Evolutionary conservation across 805 yeast species (phyloP).

Genomic region (Yarrowia sp.): DNA sequence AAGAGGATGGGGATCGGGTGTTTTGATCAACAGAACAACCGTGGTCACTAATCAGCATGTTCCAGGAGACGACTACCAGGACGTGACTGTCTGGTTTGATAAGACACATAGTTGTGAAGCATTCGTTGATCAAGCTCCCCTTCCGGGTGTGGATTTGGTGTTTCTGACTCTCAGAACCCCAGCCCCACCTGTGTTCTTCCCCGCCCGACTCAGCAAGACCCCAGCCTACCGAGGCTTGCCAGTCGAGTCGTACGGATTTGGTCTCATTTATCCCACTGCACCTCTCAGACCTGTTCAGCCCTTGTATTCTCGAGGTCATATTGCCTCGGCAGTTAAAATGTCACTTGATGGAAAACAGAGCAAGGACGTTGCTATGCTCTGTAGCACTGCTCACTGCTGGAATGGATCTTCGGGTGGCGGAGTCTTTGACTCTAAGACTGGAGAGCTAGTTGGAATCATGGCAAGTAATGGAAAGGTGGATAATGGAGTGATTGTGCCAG

Average conservation of each 20-base stretch:
- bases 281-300: constrained; percentile 32
- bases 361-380: constrained; percentile 31
- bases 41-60: constrained; percentile 40
- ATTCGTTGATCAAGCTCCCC: constrained; percentile 31
- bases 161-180: constrained; percentile 30
- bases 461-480: constrained; percentile 39
- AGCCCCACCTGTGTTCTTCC: constrained; percentile 26
- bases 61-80: constrained; percentile 28
- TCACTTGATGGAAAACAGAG: constrained; percentile 25
- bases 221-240: constrained; percentile 29
- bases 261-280: constrained; percentile 36
- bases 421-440: constrained; percentile 29
- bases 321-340: constrained; percentile 30
- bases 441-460: constrained; percentile 39
- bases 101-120: constrained; percentile 20
- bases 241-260: constrained; percentile 38
- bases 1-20: constrained; percentile 40
- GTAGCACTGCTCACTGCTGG: constrained; percentile 40
- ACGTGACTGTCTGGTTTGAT: constrained; percentile 25
- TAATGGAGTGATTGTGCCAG: constrained; percentile 38
- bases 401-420: constrained; percentile 43
- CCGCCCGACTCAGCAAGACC: constrained; percentile 29
- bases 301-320: constrained; percentile 35
- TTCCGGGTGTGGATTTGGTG: constrained; percentile 36
- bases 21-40: constrained; percentile 32